Evolutionary conservation across 116 monocot species (phyloP).

Genomic region (Papilionanthe hybrid): DNA sequence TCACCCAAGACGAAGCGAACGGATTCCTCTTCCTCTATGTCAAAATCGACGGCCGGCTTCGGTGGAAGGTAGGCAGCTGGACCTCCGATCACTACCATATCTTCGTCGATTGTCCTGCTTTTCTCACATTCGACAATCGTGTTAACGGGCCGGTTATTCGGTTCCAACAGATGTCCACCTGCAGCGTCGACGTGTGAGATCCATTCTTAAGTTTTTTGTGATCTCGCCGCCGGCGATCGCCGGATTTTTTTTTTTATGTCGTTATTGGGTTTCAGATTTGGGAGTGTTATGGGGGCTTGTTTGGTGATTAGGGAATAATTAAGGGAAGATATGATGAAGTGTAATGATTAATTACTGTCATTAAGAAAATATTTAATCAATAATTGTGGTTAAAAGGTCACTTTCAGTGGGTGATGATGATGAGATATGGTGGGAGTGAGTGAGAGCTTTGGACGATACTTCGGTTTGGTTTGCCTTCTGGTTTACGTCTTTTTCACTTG

Average conservation of each 20-base stretch:
- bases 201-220: too few species aligned
- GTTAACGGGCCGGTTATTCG: constrained; percentile 15
- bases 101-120: constrained; percentile 62
- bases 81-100: constrained; percentile 58
- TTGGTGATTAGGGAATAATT: constrained; percentile 6
- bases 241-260: neutral
- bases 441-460: neutral
- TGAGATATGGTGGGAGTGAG: neutral
- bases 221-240: neutral
- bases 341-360: constrained; percentile 8
- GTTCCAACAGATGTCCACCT: constrained; percentile 51
- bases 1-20: constrained; percentile 38
- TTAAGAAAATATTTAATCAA: neutral
- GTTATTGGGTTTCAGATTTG: neutral
- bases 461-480: neutral
- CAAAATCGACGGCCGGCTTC: constrained; percentile 49
- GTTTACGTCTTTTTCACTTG: constrained; percentile 6
- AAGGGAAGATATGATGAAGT: neutral
- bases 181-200: constrained; percentile 58
- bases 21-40: constrained; percentile 48
- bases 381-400: constrained; percentile 4
- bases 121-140: constrained; percentile 24
- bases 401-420: neutral
- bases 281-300: neutral
- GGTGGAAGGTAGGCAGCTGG: constrained; percentile 83